Conservation (phyloP, 2,329 filamentous ascomycete genomes). For the Dactylellina parvicollis region DNA sequence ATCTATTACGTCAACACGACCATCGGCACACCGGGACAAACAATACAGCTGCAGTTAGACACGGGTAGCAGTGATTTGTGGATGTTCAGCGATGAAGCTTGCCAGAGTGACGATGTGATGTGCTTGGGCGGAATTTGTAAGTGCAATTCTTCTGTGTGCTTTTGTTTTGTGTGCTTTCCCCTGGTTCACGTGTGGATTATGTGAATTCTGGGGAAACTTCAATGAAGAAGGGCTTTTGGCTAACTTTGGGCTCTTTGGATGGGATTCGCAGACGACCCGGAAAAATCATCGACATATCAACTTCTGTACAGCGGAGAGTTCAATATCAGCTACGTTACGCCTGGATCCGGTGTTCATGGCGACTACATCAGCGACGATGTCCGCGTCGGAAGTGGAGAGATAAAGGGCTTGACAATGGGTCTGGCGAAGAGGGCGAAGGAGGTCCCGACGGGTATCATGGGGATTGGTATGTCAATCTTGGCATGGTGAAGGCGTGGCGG, state of each 20-base stretch:
- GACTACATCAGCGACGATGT: constrained; percentile 49
- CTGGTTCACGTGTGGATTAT: not conserved
- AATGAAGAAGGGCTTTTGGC: not conserved
- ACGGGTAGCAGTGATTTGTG: constrained; percentile 73
- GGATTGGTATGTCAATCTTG: constrained; percentile 33
- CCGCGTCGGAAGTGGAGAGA: constrained; percentile 1
- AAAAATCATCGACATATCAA: constrained; percentile 19
- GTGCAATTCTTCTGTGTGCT: not conserved
- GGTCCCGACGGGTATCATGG: constrained; percentile 51
- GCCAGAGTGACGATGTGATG: constrained; percentile 16
- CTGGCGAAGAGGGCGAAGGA: constrained; percentile 36
- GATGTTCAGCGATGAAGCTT: constrained; percentile 60
- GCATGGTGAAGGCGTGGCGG: not conserved
- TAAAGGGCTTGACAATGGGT: constrained; percentile 45
- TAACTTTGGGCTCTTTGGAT: constrained; percentile 4
- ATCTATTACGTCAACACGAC: constrained; percentile 68
- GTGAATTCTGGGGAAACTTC: not conserved
- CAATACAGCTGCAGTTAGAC: constrained; percentile 69
- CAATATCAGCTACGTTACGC: constrained; percentile 50
- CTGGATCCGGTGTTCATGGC: constrained; percentile 46
- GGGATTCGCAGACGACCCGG: constrained; percentile 16
- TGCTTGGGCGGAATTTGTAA: constrained; percentile 48
- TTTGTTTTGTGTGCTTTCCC: too few species aligned
- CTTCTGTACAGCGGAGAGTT: constrained; percentile 39
- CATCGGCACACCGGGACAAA: constrained; percentile 69